Base-by-base conservation (phyloP, 208 protist species). In the Acanthamoeba royreba region DNA sequence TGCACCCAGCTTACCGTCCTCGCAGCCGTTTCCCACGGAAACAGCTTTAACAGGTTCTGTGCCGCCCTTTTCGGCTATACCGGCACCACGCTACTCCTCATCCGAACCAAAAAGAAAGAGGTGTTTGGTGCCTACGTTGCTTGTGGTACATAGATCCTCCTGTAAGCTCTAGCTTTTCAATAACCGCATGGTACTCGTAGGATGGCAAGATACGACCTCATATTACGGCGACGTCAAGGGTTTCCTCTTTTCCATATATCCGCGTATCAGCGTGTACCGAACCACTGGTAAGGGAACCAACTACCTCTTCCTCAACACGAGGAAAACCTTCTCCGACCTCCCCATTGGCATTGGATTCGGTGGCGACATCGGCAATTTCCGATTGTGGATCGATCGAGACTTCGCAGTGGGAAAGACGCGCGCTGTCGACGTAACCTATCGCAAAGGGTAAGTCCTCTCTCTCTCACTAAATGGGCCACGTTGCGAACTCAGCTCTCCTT, bases 1-100 rank as follows among this genome's bases (percentile, higher is more conserved):
- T n/a, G n/a, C n/a, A 25, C 52, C 1, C 52, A 1, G 19, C 15
- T 58, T 25, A 58, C 25, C 52, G 2, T 3, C 61, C 1, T 8
- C n/a, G n/a, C n/a, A 92, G 87, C 58, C 22, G 17, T 72, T 19
- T 72, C 53, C 19, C 87, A 92, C 15, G 87, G 87, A 9, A 81
- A 55, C 87, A 92, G 87, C 63, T 92, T 92, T 61, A 92, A 92
- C 38, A 35, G 87, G 4, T 92, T 92, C 47, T 92, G 87, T 42
- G 45, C 40, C 4, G 53, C 42, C 5, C 25, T 92, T 19, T 92
- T 92, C 28, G 87, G 87, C 2, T 92, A 92, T 42, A 35, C 46
- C 43, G 87, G 87, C 40, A 47, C 87, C 5, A 81, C 87, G 17
- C 28, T 92, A 22, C 35, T 92, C 7, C 38, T 92, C 61, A 92